Conservation (phyloP, 805 yeast species). For the Zygosaccharomyces gambellarensis region DNA sequence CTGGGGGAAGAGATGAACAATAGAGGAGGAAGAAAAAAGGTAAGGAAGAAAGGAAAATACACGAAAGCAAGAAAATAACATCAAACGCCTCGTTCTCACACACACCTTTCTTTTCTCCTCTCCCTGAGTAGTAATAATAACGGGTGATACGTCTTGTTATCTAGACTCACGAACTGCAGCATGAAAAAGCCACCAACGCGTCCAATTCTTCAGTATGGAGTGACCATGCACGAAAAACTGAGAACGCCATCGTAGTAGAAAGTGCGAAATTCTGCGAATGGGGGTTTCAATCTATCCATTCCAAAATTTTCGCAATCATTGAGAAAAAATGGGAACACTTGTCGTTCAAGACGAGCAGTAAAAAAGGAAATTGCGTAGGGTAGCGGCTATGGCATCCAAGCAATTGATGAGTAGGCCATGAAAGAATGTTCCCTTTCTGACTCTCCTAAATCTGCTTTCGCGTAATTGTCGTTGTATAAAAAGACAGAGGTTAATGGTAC, state of each 20-base stretch:
- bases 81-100: neutral
- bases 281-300: neutral
- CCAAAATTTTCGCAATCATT: constrained; percentile 6
- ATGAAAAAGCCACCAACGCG: constrained; percentile 15
- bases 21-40: neutral
- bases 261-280: constrained; percentile 20
- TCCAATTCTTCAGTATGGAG: constrained; percentile 22
- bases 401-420: neutral
- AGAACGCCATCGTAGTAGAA: neutral
- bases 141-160: neutral
- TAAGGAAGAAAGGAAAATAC: neutral
- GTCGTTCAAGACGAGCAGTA: neutral
- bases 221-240: neutral
- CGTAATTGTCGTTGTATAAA: neutral
- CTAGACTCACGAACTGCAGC: neutral
- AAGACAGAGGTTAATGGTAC: neutral
- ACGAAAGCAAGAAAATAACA: neutral
- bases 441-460: neutral
- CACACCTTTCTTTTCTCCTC: neutral
- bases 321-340: neutral
- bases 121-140: neutral
- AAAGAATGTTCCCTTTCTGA: neutral
- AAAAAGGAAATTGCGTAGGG: neutral
- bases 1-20: neutral
- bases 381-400: neutral